Conservation (phyloP, 2,329 filamentous ascomycete genomes). For the Grosmannia penicillata region DNA sequence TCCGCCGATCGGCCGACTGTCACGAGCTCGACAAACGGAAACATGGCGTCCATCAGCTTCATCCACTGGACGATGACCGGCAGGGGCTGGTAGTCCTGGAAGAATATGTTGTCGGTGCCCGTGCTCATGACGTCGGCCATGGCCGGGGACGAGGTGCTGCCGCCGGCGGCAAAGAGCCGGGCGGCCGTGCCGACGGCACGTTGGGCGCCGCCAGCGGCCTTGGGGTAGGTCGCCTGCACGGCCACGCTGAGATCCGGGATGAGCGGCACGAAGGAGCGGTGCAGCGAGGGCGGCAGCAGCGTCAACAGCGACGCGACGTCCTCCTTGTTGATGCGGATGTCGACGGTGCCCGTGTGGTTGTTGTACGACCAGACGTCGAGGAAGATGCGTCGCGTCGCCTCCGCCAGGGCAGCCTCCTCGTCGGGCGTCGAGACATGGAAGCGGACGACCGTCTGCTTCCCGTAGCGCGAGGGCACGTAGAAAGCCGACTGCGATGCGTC, state of each 20-base stretch:
- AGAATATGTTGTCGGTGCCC: conserved; percentile 65
- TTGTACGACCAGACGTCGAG: conserved; percentile 86
- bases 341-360: conserved; percentile 52
- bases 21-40: conserved; percentile 55
- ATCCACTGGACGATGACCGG: conserved; percentile 61
- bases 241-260: conserved; percentile 69
- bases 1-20: conserved; percentile 78
- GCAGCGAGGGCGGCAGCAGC: conserved; percentile 61
- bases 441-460: conserved; percentile 72
- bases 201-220: background rate
- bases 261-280: conserved; percentile 55
- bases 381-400: conserved; percentile 60
- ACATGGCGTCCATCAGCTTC: conserved; percentile 77
- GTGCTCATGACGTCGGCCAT: conserved; percentile 14
- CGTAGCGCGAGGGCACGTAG: conserved; percentile 34
- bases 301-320: conserved; percentile 65
- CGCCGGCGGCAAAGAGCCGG: conserved; percentile 2
- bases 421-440: conserved; percentile 61
- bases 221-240: conserved; percentile 62
- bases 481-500: conserved; percentile 11
- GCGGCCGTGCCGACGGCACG: background rate
- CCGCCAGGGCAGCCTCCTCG: conserved; percentile 56
- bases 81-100: conserved; percentile 80
- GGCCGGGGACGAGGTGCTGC: conserved; percentile 16
- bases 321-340: conserved; percentile 64